These are phyloP conservation scores for Trametes maxima DNA, from an alignment of 768 basidiomycete genomes.

Conservation along the genomic window DNA sequence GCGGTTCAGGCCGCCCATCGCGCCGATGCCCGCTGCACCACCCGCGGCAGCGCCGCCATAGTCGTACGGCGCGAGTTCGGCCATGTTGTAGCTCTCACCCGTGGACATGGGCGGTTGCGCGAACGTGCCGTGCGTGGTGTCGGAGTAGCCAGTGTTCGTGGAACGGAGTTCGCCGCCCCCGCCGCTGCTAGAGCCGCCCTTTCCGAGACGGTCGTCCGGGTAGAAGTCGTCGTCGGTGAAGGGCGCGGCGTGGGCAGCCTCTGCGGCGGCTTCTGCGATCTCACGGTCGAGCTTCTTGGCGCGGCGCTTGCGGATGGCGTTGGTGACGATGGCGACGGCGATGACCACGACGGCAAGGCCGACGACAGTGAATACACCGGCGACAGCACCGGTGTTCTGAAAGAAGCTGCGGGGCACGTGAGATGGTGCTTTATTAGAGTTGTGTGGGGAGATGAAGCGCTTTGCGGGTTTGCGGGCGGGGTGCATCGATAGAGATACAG, in stretches of 20 bases:
- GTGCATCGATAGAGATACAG: not conserved
- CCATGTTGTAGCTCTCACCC: conserved; percentile 54
- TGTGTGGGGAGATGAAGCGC: not conserved
- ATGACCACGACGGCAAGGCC: conserved; percentile 61
- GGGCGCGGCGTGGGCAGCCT: conserved; percentile 53
- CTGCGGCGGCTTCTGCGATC: conserved; percentile 68
- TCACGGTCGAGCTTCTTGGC: conserved; percentile 71
- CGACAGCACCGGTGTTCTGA: conserved; percentile 69
- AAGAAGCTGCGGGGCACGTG: conserved; percentile 56
- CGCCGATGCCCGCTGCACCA: conserved; percentile 44
- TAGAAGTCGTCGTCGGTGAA: conserved; percentile 58
- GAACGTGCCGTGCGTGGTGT: conserved; percentile 60
- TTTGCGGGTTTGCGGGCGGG: not conserved
- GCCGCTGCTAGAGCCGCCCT: not conserved
- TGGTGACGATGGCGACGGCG: conserved; percentile 53
- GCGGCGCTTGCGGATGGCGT: conserved; percentile 61
- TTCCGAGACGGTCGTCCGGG: conserved; percentile 26
- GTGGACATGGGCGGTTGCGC: conserved; percentile 40
- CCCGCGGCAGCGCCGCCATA: conserved; percentile 34
- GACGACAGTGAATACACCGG: conserved; percentile 70
- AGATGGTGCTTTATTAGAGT: not conserved
- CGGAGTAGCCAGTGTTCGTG: conserved; percentile 44
- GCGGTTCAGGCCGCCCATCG: conserved; percentile 33
- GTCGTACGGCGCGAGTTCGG: conserved; percentile 45
- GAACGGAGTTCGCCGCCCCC: conserved; percentile 13